phyloP scores from a whole-genome alignment of 768 basidiomycete species.

The Hericium alpestre region DNA sequence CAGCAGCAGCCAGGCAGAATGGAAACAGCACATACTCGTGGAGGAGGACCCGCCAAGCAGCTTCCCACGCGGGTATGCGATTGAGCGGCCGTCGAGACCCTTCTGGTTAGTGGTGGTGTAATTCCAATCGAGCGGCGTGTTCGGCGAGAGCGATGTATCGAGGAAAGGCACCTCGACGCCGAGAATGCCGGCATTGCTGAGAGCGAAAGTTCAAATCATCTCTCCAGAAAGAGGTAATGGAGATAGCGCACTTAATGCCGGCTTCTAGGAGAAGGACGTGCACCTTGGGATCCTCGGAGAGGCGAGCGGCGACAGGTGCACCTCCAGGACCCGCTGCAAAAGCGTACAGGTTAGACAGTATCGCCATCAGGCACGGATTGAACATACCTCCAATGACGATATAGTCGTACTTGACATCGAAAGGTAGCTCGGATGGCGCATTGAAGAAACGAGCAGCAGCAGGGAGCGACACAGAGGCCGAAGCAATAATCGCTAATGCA shows the following conservation, averaged over 20 bases:
- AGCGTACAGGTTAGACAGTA: not conserved
- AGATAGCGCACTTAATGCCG: not conserved
- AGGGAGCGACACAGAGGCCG: not conserved
- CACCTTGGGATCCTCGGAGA: not conserved
- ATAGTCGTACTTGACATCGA: constrained; percentile 1
- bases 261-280: constrained; percentile 1
- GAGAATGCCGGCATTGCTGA: not conserved
- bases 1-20: not conserved
- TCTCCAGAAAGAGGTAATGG: too few species aligned
- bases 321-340: constrained; percentile 1
- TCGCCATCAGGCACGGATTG: not conserved
- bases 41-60: constrained; percentile 1
- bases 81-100: constrained; percentile 1
- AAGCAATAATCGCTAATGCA: too few species aligned
- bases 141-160: not conserved
- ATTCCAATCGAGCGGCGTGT: constrained; percentile 1
- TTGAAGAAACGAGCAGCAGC: constrained; percentile 1
- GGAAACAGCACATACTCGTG: not conserved
- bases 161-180: not conserved
- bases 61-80: not conserved
- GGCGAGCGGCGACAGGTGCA: not conserved
- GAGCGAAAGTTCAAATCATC: not conserved
- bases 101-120: constrained; percentile 1
- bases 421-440: constrained; percentile 1
- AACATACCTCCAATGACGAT: constrained; percentile 4